Conservation (phyloP, 2,329 filamentous ascomycete species). For the Colletotrichum sp. region DNA sequence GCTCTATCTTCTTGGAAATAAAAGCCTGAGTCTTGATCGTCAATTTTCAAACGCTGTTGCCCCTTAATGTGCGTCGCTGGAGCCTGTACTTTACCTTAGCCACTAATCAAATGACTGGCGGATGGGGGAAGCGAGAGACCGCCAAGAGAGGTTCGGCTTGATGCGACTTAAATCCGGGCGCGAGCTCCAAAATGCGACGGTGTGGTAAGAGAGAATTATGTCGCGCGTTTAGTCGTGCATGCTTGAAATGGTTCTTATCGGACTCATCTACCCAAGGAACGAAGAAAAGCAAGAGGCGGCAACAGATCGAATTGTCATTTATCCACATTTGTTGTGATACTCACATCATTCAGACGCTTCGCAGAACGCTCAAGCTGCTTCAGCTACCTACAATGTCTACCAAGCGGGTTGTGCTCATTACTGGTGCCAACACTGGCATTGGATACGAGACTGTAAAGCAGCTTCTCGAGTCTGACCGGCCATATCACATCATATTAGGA, state of each 20-base stretch:
- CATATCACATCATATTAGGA: constrained; percentile 63
- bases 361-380: background rate
- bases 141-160: background rate
- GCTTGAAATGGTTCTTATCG: background rate
- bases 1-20: background rate
- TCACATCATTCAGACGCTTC: background rate
- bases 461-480: constrained; percentile 48
- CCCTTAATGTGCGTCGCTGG: background rate
- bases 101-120: background rate
- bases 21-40: background rate
- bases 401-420: constrained; percentile 55
- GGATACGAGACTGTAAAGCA: constrained; percentile 64
- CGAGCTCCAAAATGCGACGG: background rate
- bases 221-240: background rate
- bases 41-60: background rate
- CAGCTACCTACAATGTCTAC: constrained; percentile 2
- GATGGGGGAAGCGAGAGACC: background rate
- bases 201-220: background rate
- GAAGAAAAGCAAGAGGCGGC: background rate
- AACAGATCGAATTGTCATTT: background rate
- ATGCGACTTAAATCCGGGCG: background rate
- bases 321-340: background rate
- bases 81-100: background rate
- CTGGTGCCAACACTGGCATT: constrained; percentile 66
- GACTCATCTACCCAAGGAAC: background rate